These are phyloP conservation scores for Fomitopsis betulina DNA, from an alignment of 1,284 basidiomycete genomes.

Conservation along the genomic window DNA sequence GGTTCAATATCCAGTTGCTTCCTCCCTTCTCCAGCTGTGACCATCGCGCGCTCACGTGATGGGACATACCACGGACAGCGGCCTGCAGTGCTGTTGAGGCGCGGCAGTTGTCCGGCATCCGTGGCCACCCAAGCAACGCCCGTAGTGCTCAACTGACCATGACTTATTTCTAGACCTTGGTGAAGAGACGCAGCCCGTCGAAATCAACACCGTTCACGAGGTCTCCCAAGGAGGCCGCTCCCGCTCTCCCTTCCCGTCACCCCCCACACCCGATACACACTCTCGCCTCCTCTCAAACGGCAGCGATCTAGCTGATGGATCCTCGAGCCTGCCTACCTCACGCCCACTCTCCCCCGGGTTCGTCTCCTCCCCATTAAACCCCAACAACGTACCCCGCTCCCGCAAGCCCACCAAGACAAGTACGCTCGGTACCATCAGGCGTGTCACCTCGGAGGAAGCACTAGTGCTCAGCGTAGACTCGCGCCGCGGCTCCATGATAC, in stretches of 20 bases:
- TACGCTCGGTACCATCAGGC: slow-evolving; percentile 17
- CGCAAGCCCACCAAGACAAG: slow-evolving; percentile 13
- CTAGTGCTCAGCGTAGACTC: slow-evolving; percentile 32
- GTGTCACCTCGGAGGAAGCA: slow-evolving; percentile 39
- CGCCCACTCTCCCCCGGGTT: slow-evolving; percentile 31
- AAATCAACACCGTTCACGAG: not conserved
- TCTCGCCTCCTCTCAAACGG: not conserved
- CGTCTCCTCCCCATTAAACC: slow-evolving; percentile 46
- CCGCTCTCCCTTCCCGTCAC: not conserved
- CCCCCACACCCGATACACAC: not conserved
- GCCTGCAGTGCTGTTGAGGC: no score
- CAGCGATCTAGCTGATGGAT: not conserved
- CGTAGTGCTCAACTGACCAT: no score
- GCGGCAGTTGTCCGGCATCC: no score
- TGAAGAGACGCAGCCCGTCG: not conserved
- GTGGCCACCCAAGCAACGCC: no score
- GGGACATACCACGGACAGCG: no score
- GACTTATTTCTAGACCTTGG: not conserved
- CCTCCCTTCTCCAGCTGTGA: no score
- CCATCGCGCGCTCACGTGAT: no score
- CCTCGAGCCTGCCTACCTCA: not conserved
- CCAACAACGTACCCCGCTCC: slow-evolving; percentile 30
- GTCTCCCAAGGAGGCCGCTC: not conserved
- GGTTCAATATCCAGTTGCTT: no score
- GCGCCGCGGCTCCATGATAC: slow-evolving; percentile 56